These are phyloP conservation scores for Byssothecium circinans DNA, from an alignment of 2,329 filamentous ascomycete species.

Conservation along the genomic window DNA sequence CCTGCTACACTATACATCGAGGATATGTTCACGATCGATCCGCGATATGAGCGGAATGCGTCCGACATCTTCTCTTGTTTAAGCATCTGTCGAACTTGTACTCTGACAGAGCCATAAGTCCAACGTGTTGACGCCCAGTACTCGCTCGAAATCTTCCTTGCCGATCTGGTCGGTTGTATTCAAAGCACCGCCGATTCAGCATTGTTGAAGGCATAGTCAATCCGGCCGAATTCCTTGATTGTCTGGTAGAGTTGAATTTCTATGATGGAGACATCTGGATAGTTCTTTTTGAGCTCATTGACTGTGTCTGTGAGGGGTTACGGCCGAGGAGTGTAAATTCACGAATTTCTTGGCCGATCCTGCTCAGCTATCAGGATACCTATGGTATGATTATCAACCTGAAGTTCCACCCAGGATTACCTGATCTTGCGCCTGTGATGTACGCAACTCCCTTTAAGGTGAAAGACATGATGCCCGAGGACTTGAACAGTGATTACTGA, in stretches of 20 bases:
- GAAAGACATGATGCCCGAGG: constrained; percentile 36
- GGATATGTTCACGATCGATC: constrained; percentile 58
- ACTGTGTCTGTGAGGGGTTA: constrained; percentile 40
- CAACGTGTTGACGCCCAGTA: constrained; percentile 57
- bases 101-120: constrained; percentile 62
- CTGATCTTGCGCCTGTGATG: constrained; percentile 53
- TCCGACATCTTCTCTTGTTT: constrained; percentile 47
- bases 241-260: constrained; percentile 49
- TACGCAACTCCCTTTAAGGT: constrained; percentile 52
- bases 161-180: constrained; percentile 51
- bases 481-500: not conserved
- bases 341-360: constrained; percentile 49
- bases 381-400: constrained; percentile 4
- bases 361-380: constrained; percentile 51
- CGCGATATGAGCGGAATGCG: constrained; percentile 45
- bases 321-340: constrained; percentile 53
- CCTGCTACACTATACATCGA: constrained; percentile 56
- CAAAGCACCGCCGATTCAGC: constrained; percentile 52
- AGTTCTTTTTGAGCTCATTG: constrained; percentile 39
- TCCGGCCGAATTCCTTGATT: constrained; percentile 52
- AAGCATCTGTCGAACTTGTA: constrained; percentile 56
- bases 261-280: constrained; percentile 48
- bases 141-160: constrained; percentile 53
- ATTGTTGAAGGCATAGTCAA: constrained; percentile 61
- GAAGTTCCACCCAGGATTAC: constrained; percentile 28